Evolutionary conservation across 2,329 filamentous ascomycete genomes (phyloP), one percentile per base, ranked within the genome.

Genomic region (Colletotrichum viniferum): DNA sequence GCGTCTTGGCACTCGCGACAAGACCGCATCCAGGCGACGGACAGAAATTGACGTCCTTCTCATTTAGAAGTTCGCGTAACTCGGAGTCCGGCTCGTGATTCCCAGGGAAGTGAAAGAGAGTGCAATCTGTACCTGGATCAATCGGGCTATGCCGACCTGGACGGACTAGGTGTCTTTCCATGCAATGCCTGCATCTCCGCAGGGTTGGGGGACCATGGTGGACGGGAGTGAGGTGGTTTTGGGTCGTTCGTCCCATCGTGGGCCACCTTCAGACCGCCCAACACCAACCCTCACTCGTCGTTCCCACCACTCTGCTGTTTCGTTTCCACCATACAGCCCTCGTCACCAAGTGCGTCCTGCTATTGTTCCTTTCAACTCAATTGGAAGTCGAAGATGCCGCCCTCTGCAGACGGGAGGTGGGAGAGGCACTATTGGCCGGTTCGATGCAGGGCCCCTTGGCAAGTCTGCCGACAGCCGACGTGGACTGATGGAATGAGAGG

Each of bases 401-500:
- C 38, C 18, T 30, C 34, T 71, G 36, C 28, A 38, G 60, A 63
- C 63, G 69, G 63, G 58, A 68, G 26, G 43, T 68, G 69, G 62
- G 58, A 48, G 56, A 24, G n/a, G 21, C 43, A 58, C 38, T 26
- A 58, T 56, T 71, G 73, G 63, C 56, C 55, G 62, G 38, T 28
- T 26, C 73, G 63, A 73, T 73, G 69, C 72, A 74, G 56, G 61
- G 34, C 52, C 61, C 24, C 71, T 74, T 74, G 74, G 74, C 74
- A 66, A 36, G 24, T 67, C 66, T 76, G 74, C 74, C 74, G 74
- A 76, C 55, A 74, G 63, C 74, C 74, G 74, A 74, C 61, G 24
- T 65, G 36, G 60, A 74, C 48, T 52, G 61, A 61, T 66, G 61
- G 34, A 74, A 30, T 56, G 72, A 67, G 55, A 26, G 56, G 69